Base-by-base conservation (phyloP, 352 stramenopile genomes). In the Albugo candida region DNA sequence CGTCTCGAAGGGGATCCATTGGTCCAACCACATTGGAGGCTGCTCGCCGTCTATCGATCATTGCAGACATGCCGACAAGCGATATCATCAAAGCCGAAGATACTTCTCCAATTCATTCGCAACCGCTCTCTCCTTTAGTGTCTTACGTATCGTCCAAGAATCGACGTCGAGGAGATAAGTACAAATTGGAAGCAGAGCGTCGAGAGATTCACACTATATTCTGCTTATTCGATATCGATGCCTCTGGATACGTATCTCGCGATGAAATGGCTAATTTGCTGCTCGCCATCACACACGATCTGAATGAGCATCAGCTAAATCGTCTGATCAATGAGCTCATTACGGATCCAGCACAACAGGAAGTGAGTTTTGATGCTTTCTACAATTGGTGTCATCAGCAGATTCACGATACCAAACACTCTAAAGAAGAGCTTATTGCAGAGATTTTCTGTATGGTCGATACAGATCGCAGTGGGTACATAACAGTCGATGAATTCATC, bases 391-490 rank as follows among this genome's bases (percentile, higher is more conserved):
- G 71, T 48, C 70, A 64, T 43, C 55, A 64, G 13, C 63, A 67
- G 13, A 81, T 83, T 18, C 67, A 67, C 21, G 66, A 80, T 45
- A 65, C 60, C 51, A 40, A 49, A 2, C 66, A 70, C 36, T 64
- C 61, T 0, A 76, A 83, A 36, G 66, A 81, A 6, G 53, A 80
- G 17, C 52, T 83, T 12, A 68, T 81, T 2, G 56, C 74, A 19
- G 68, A 81, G 52, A 78, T 83, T 37, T 81, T 83, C 52, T 50
- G 49, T n/a, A 76, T 83, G 66, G 61, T 81, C n/a, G 68, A 81
- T 43, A 51, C 63, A 2, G 71, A 83, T 39, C 48, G 52, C 31
- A 81, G 66, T 41, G 65, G 69, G 8, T 79, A 51, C 16, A 81
- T 83, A 45, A 79, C 71, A 0, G 71, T 83, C 10, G 69, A 81